A percentile compares a stretch with the other conserved stretches of the same genome.
These are phyloP conservation scores for Bocquillonia castaneifolia DNA, from an alignment of 441 rosid genomes.

Conservation along the genomic window DNA sequence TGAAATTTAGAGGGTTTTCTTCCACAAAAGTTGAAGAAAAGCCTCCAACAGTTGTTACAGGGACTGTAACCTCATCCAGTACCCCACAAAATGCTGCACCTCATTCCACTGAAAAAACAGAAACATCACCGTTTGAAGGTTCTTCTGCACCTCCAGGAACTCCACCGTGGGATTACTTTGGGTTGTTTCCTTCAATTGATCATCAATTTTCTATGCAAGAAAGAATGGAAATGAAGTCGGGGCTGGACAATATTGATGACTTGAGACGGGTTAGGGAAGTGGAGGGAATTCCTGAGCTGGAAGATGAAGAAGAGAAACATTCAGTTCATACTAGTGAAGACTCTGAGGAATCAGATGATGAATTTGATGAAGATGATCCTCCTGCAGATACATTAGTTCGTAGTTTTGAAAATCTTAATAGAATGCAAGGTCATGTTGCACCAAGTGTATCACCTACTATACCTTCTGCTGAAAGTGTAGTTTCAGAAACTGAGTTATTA, in stretches of 20 bases:
- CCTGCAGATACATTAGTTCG: slow-evolving; percentile 65
- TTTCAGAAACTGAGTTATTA: slow-evolving; percentile 51
- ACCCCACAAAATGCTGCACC: slow-evolving; percentile 39
- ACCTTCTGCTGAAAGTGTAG: slow-evolving; percentile 37
- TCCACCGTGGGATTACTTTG: slow-evolving; percentile 88
- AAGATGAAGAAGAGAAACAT: slow-evolving; percentile 58
- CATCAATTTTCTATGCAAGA: slow-evolving; percentile 52
- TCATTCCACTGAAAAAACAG: slow-evolving; percentile 41
- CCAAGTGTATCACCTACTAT: slow-evolving; percentile 35
- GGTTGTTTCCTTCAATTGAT: slow-evolving; percentile 62
- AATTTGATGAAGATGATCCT: slow-evolving; percentile 74
- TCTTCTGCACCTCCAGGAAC: slow-evolving; percentile 50
- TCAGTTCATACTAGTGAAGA: slow-evolving; percentile 52
- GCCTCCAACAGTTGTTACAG: slow-evolving; percentile 46
- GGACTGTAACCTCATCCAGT: slow-evolving; percentile 49
- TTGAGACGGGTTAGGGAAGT: slow-evolving; percentile 48
- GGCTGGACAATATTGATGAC: slow-evolving; percentile 45
- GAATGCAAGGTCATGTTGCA: slow-evolving; percentile 43
- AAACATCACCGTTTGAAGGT: slow-evolving; percentile 42
- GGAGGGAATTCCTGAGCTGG: slow-evolving; percentile 59
- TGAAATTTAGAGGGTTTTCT: slow-evolving; percentile 61
- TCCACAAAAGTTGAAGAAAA: slow-evolving; percentile 67
- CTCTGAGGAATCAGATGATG: slow-evolving; percentile 68
- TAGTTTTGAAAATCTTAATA: slow-evolving; percentile 72
- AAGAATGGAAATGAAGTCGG: slow-evolving; percentile 37